Conservation (phyloP, 2,329 filamentous ascomycete species). For the Tolypocladium nubicola region DNA sequence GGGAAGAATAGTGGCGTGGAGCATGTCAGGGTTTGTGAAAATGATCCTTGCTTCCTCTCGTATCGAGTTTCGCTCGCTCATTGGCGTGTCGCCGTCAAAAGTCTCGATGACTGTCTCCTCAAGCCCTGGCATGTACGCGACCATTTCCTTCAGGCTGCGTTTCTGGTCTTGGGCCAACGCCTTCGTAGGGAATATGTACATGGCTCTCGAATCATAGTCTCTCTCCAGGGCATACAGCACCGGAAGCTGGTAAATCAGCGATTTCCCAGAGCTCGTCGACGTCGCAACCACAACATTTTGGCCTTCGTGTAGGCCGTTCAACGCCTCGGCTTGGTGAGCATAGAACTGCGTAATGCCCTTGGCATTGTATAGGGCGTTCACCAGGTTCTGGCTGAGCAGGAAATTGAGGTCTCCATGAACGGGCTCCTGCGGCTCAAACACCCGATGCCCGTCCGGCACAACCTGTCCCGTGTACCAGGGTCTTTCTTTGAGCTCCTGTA, state of each 20-base stretch:
- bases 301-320: conserved; percentile 76
- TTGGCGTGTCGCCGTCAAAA: conserved; percentile 89
- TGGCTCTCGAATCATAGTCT: conserved; percentile 66
- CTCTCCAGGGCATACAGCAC: conserved; percentile 79
- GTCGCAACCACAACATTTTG: conserved; percentile 87
- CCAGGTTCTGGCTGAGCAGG: conserved; percentile 74
- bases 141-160: conserved; percentile 74
- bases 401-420: conserved; percentile 80
- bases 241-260: conserved; percentile 93
- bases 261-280: conserved; percentile 94
- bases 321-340: conserved; percentile 84
- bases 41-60: conserved; percentile 85
- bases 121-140: conserved; percentile 69
- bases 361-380: conserved; percentile 94
- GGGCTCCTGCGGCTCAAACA: conserved; percentile 76
- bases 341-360: conserved; percentile 80
- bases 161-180: conserved; percentile 91
- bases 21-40: conserved; percentile 97
- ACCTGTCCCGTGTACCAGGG: conserved; percentile 91
- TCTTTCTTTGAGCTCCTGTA: conserved; percentile 69
- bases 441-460: conserved; percentile 82
- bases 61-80: conserved; percentile 66
- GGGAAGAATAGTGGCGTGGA: conserved; percentile 86
- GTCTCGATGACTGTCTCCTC: conserved; percentile 76
- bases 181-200: conserved; percentile 98